Conservation (phyloP, 2,329 filamentous ascomycete species). For the Passalora sequoiae region DNA sequence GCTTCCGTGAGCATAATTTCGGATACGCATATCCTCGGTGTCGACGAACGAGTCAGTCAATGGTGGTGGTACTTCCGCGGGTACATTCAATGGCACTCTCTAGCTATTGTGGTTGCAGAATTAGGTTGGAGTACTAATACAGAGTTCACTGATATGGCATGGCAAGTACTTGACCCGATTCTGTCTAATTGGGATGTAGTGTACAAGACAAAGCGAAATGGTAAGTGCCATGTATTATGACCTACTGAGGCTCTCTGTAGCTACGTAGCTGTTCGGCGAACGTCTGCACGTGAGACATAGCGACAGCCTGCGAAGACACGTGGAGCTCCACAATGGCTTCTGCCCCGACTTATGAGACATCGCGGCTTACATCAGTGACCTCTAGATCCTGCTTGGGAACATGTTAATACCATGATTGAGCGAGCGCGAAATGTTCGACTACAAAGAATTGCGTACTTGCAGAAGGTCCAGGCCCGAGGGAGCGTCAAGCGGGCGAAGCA, state of each 20-base stretch:
- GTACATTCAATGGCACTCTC: slow-evolving; percentile 28
- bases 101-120: slow-evolving; percentile 28
- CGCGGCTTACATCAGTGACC: no score
- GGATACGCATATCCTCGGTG: slow-evolving; percentile 18
- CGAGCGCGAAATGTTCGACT: slow-evolving; percentile 18
- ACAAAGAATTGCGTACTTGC: slow-evolving; percentile 4
- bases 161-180: slow-evolving; percentile 27
- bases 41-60: slow-evolving; percentile 15
- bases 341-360: no score
- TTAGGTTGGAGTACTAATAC: slow-evolving; percentile 23
- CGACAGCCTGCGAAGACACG: no score
- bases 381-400: slow-evolving; percentile 28
- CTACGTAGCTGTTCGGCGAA: no score
- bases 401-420: slow-evolving; percentile 27
- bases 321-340: no score
- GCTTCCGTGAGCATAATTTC: slow-evolving; percentile 26
- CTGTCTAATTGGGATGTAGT: slow-evolving; percentile 25
- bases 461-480: neutral
- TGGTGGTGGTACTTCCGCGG: slow-evolving; percentile 28
- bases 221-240: no score
- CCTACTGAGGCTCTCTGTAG: no score
- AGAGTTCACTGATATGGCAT: slow-evolving; percentile 23
- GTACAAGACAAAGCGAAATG: slow-evolving; percentile 20
- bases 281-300: no score
- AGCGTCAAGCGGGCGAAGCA: slow-evolving; percentile 5